A percentile compares a stretch with the other conserved stretches of the same genome.
Evolutionary conservation across 352 stramenopile species (phyloP).

Genomic region (Phytopythium mirpurense): DNA sequence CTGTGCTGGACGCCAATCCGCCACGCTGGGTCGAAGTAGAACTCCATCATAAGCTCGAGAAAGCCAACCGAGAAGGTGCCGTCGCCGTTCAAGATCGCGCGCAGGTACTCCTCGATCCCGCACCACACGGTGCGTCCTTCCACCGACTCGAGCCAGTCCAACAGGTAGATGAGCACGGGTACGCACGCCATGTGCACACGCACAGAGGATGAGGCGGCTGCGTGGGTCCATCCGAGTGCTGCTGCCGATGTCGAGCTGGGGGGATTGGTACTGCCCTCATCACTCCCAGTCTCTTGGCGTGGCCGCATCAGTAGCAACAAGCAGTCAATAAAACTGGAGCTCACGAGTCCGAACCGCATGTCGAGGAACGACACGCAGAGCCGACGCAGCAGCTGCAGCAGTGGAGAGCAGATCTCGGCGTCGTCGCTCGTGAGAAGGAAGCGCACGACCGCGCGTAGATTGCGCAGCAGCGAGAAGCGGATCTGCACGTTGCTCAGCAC

Average conservation of each 20-base stretch:
- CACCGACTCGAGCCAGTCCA: slow-evolving; percentile 79
- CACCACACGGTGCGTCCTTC: slow-evolving; percentile 82
- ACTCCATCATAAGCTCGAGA: slow-evolving; percentile 82
- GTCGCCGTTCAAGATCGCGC: slow-evolving; percentile 66
- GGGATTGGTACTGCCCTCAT: background rate
- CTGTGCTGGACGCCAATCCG: slow-evolving; percentile 67
- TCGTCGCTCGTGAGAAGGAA: slow-evolving; percentile 64
- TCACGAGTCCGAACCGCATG: slow-evolving; percentile 68
- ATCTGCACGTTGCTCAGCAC: slow-evolving; percentile 47
- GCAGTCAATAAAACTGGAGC: slow-evolving; percentile 72
- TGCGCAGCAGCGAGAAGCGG: slow-evolving; percentile 66
- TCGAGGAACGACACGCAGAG: slow-evolving; percentile 66
- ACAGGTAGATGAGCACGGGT: slow-evolving; percentile 62
- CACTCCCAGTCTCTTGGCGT: background rate
- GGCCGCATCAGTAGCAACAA: slow-evolving; percentile 53
- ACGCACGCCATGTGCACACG: slow-evolving; percentile 49
- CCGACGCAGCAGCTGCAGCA: slow-evolving; percentile 54
- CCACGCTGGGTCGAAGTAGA: slow-evolving; percentile 68
- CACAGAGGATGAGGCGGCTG: slow-evolving; percentile 10
- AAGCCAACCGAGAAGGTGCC: slow-evolving; percentile 63
- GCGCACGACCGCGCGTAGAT: slow-evolving; percentile 53
- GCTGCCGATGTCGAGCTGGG: background rate
- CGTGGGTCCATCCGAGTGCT: background rate
- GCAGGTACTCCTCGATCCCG: slow-evolving; percentile 73
- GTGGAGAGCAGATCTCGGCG: slow-evolving; percentile 32